Evolutionary conservation across 768 basidiomycete species (phyloP), one percentile per base, ranked within the genome.

Genomic region (Lentinus tigrinus): DNA sequence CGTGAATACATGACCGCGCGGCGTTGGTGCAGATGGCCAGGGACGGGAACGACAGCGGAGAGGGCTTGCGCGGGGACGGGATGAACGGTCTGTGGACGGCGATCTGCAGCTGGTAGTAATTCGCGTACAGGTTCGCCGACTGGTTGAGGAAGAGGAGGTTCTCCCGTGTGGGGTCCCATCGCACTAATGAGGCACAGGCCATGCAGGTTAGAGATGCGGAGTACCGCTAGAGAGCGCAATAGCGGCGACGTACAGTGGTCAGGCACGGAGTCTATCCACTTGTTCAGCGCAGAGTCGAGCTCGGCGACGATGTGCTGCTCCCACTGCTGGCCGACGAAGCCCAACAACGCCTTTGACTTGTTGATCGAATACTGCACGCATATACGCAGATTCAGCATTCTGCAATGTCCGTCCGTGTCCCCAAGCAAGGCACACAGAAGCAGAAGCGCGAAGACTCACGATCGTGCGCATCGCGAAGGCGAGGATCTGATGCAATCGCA

Each of bases 211-310:
- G 31, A 40, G 27, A 7, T 9, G 19, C 8, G 11, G n/a, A 28
- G 39, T 14, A 36, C n/a, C 44, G 3, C 26, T 11, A 1, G 14
- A 42, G 24, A 38, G 28, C 19, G 17, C 27, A 28, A 24, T n/a
- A 21, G 51, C 37, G 28, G 42, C 40, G 17, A 74, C 85, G 55
- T 63, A 89, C 88, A 66, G 64, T 89, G 85, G 38, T 82, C 77
- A 11, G 91, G 92, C 17, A 92, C 73, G 8, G 79, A 77, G 48
- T 87, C 83, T 11, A 81, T 71, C 90, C 91, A 95, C 56, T 86
- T 81, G 57, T 85, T 84, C 64, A 94, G 76, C 0, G 85, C 85
- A 6, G 79, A 77, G 65, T 88, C 87, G 34, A 93, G 74, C 56
- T 89, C 85, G 16, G 82, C 77, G 16, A 92, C 75, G 28, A 88